A percentile compares a stretch with the other conserved stretches of the same genome.
Evolutionary conservation across 2,329 filamentous ascomycete genomes (phyloP).

Genomic region (Lasiodiplodia sp.): DNA sequence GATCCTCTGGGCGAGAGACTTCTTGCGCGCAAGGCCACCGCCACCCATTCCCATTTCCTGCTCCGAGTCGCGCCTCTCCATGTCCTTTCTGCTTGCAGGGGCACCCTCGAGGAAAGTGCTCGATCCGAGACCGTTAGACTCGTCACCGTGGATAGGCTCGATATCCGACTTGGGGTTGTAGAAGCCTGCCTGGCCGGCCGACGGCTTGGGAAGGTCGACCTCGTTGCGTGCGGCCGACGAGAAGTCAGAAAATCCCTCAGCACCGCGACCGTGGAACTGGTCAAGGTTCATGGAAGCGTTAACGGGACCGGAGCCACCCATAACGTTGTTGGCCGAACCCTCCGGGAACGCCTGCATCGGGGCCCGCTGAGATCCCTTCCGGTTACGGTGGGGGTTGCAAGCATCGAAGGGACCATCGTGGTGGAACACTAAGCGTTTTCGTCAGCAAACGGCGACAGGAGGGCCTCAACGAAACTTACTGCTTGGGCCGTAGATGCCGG

Average conservation of each 20-base stretch:
- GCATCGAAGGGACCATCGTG: slow-evolving; percentile 98
- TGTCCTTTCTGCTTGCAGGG: slow-evolving; percentile 80
- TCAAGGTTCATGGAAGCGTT: slow-evolving; percentile 84
- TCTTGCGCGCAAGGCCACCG: slow-evolving; percentile 78
- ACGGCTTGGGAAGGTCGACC: slow-evolving; percentile 36
- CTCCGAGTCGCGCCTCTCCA: slow-evolving; percentile 77
- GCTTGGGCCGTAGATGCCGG: slow-evolving; percentile 92
- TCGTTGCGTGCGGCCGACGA: slow-evolving; percentile 45
- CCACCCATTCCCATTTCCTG: slow-evolving; percentile 57
- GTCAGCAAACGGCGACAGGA: slow-evolving; percentile 28
- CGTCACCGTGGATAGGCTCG: slow-evolving; percentile 81
- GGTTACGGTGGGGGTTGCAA: slow-evolving; percentile 92
- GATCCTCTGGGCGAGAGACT: slow-evolving; percentile 91
- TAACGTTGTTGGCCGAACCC: slow-evolving; percentile 87
- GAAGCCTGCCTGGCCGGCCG: slow-evolving; percentile 45
- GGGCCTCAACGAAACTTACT: slow-evolving; percentile 62
- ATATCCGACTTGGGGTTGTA: slow-evolving; percentile 54
- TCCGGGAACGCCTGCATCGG: slow-evolving; percentile 97
- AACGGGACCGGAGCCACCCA: slow-evolving; percentile 86
- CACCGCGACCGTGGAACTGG: slow-evolving; percentile 82
- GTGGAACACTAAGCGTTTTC: slow-evolving; percentile 77
- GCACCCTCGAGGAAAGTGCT: slow-evolving; percentile 96
- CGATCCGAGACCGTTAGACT: slow-evolving; percentile 84
- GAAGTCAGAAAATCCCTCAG: slow-evolving; percentile 89
- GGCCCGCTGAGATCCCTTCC: slow-evolving; percentile 79